Percentiles rank a stretch among this genome's conserved stretches.
phyloP scores from a whole-genome alignment of 805 yeast genomes.

The Cyberlindnera americana region DNA sequence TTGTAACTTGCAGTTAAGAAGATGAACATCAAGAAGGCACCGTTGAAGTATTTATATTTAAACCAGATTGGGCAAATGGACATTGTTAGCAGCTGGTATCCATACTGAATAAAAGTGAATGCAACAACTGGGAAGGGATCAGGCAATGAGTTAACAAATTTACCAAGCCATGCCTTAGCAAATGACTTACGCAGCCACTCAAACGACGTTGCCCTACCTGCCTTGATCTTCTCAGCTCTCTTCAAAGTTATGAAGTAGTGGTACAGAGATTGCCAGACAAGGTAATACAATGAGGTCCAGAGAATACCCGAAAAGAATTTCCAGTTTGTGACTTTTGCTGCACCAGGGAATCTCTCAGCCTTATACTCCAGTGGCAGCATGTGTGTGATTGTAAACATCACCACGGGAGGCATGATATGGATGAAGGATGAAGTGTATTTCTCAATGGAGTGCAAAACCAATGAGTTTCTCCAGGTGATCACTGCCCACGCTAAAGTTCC shows the following conservation, averaged over 20 bases:
- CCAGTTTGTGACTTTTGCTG: constrained; percentile 67
- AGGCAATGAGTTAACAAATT: constrained; percentile 75
- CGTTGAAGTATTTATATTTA: constrained; percentile 60
- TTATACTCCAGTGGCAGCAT: constrained; percentile 51
- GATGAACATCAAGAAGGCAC: constrained; percentile 64
- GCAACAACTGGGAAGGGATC: constrained; percentile 84
- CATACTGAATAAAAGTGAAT: constrained; percentile 81
- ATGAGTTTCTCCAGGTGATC: constrained; percentile 91
- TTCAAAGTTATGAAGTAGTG: constrained; percentile 89
- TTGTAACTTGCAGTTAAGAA: constrained; percentile 80
- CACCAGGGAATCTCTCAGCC: constrained; percentile 71
- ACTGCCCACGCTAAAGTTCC: constrained; percentile 94
- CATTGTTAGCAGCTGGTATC: constrained; percentile 86
- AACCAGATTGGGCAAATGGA: constrained; percentile 87
- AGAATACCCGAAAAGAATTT: constrained; percentile 64
- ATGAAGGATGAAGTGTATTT: constrained; percentile 89
- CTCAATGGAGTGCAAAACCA: constrained; percentile 87
- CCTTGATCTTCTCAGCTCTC: constrained; percentile 72
- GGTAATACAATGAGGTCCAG: constrained; percentile 77
- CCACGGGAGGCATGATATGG: constrained; percentile 86
- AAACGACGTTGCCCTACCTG: constrained; percentile 85
- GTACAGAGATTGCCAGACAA: constrained; percentile 86
- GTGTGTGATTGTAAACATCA: constrained; percentile 84
- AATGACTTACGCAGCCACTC: constrained; percentile 76
- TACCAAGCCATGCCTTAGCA: constrained; percentile 61